Percentiles rank a stretch among this genome's conserved stretches.
Evolutionary conservation across 331 rosid genomes (phyloP).

Genomic region (Malus hybrid): DNA sequence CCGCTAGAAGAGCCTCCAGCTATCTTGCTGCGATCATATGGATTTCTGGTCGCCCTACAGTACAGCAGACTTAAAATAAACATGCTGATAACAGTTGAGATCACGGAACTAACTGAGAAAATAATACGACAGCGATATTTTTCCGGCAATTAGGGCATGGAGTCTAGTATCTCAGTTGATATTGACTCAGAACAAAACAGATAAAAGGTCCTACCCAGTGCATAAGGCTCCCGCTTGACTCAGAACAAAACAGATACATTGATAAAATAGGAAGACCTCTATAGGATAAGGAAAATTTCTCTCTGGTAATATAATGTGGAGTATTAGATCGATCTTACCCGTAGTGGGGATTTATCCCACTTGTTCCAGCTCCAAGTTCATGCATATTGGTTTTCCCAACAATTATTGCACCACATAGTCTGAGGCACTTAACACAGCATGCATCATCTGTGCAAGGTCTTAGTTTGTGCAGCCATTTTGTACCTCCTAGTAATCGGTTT

Average conservation of each 20-base stretch:
- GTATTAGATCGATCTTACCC: conserved; percentile 42
- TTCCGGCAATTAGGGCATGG: neutral
- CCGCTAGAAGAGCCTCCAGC: conserved; percentile 97
- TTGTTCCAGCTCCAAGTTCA: conserved; percentile 91
- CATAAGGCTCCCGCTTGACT: no score
- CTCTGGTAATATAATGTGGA: neutral
- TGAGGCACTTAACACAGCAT: conserved; percentile 61
- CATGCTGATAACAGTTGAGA: neutral
- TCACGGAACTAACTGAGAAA: neutral
- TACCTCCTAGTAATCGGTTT: conserved; percentile 54
- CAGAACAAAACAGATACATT: neutral
- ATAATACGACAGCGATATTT: neutral
- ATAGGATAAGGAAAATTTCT: neutral
- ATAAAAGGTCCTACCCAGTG: no score
- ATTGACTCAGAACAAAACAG: neutral
- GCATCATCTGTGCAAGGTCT: conserved; percentile 72
- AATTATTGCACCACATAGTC: conserved; percentile 74
- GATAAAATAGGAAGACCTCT: neutral
- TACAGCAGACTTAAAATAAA: neutral
- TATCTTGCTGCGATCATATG: conserved; percentile 47
- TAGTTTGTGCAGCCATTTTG: conserved; percentile 78
- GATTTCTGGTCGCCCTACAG: conserved; percentile 73
- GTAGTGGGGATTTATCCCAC: conserved; percentile 88
- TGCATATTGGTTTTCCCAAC: conserved; percentile 99
- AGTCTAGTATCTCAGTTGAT: neutral